A percentile compares a stretch with the other conserved stretches of the same genome.
Conservation (phyloP, 75 land plant species). For the Isoetes taiwanensis region DNA sequence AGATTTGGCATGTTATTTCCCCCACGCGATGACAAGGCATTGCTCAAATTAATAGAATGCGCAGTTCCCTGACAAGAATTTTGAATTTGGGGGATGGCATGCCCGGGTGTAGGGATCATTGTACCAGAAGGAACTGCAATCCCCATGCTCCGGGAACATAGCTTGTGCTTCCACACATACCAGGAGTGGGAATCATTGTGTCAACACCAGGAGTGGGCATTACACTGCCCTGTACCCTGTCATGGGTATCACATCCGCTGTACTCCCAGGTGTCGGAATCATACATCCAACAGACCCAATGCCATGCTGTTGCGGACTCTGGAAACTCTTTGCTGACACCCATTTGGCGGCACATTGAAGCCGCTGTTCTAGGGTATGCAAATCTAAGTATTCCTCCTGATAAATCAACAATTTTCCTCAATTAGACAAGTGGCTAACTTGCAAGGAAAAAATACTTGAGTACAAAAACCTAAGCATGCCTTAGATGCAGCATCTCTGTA, state of each 20-base stretch:
- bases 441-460: not conserved
- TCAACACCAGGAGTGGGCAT: conserved; percentile 32
- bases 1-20: too few relatives aligned
- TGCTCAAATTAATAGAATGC: too few relatives aligned
- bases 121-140: too few relatives aligned
- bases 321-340: conserved; percentile 11
- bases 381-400: conserved; percentile 69
- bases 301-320: not conserved
- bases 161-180: conserved; percentile 27
- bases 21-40: too few relatives aligned
- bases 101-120: conserved; percentile 25
- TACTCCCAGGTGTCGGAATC: not conserved
- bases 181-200: conserved; percentile 78
- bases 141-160: conserved; percentile 36
- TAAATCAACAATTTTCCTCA: not conserved
- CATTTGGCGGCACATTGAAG: conserved; percentile 32
- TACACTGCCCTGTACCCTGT: conserved; percentile 14
- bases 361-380: conserved; percentile 50
- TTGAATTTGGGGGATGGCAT: too few relatives aligned
- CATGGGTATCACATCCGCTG: conserved; percentile 24
- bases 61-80: too few relatives aligned
- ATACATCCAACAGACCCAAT: not conserved
- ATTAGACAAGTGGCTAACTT: not conserved
- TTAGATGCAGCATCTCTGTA: conserved; percentile 41
- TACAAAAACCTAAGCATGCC: conserved; percentile 22